Percentiles rank a stretch among this genome's conserved stretches.
Conservation (phyloP, 371 early-diverging fungal species). For the Entomophthora muscae region DNA sequence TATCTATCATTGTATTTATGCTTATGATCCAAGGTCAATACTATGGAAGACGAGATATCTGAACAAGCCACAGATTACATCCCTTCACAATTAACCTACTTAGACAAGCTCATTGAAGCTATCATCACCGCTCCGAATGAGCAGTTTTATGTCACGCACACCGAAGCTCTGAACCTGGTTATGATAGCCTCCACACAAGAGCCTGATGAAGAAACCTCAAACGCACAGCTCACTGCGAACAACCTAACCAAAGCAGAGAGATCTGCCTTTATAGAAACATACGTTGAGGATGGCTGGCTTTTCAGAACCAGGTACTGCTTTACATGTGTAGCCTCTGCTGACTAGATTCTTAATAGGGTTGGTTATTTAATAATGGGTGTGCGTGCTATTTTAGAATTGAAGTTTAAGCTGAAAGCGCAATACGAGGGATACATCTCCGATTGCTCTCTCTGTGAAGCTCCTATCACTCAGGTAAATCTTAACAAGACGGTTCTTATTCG, state of each 20-base stretch:
- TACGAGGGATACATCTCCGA: neutral
- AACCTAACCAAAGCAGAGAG: neutral
- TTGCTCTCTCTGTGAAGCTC: neutral
- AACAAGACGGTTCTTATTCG: neutral
- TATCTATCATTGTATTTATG: neutral
- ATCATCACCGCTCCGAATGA: neutral
- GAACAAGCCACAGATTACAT: neutral
- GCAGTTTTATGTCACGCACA: neutral
- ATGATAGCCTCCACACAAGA: neutral
- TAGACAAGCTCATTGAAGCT: neutral
- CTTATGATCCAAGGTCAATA: neutral
- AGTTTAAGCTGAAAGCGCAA: neutral
- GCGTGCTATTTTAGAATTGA: neutral
- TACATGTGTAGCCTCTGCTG: neutral
- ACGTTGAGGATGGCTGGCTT: neutral
- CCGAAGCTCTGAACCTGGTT: neutral
- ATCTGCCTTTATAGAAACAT: neutral
- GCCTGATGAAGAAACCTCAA: neutral
- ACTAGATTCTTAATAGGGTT: neutral
- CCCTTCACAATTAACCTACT: neutral
- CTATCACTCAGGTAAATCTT: neutral
- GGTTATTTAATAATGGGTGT: neutral
- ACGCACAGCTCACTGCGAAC: neutral
- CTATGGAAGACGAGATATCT: neutral
- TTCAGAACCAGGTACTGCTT: neutral